Evolutionary conservation across 768 basidiomycete species (phyloP).

Genomic region (Daedaleopsis nitida): DNA sequence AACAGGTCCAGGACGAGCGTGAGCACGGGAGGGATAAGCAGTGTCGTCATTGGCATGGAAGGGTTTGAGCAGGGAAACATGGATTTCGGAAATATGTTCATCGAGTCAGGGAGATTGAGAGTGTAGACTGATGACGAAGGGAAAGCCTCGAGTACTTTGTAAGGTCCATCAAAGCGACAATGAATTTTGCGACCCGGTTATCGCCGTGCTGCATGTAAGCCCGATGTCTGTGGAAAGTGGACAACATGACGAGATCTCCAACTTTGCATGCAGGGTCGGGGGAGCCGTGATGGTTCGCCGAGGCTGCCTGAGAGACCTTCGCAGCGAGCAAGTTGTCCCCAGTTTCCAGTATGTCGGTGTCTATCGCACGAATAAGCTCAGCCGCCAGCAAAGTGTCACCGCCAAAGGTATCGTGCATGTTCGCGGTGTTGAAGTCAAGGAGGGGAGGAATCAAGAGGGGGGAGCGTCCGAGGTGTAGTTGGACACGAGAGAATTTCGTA

Average conservation of each 20-base stretch:
- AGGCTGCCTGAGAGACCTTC: slow-evolving; percentile 28
- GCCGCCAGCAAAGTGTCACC: not conserved
- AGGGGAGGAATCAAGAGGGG: slow-evolving; percentile 26
- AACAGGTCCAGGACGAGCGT: slow-evolving; percentile 28
- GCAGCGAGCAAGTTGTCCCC: slow-evolving; percentile 37
- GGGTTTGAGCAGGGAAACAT: slow-evolving; percentile 32
- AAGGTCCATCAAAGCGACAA: not conserved
- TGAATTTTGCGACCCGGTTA: not conserved
- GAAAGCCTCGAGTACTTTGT: not conserved
- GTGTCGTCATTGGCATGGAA: slow-evolving; percentile 38
- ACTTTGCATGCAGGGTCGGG: not conserved
- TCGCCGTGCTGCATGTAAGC: not conserved
- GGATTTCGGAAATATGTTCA: slow-evolving; percentile 33
- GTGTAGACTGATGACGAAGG: slow-evolving; percentile 24
- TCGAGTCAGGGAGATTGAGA: slow-evolving; percentile 24
- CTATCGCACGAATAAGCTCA: not conserved
- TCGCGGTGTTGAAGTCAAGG: not conserved
- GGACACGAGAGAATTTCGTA: no score
- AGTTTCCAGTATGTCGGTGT: slow-evolving; percentile 28
- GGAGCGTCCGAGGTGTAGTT: not conserved
- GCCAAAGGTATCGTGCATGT: not conserved
- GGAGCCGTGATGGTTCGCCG: slow-evolving; percentile 25
- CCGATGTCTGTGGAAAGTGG: not conserved
- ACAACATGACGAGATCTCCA: not conserved
- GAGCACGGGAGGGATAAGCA: slow-evolving; percentile 36